Base-by-base conservation (phyloP, 2,329 filamentous ascomycete species). In the Graphilbum sp. region DNA sequence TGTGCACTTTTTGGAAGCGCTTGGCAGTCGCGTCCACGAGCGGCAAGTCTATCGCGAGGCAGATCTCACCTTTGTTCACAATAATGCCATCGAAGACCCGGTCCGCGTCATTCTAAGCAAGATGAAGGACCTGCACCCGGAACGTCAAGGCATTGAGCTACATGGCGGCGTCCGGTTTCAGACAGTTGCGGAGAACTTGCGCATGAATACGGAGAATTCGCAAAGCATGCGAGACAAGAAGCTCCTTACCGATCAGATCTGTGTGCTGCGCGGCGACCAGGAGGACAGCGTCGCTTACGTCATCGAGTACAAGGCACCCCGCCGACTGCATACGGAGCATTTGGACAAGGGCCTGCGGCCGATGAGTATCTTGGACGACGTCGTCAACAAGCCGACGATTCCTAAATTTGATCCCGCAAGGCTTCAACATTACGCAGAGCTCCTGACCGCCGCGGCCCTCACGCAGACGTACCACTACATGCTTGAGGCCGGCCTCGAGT, bases 381-480 rank as follows among this genome's bases (percentile, higher is more conserved):
- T 56, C 3, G 40, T 54, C 1, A 39, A 51, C 23, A 43, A 45
- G 27, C 34, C 39, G 11, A 55, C 47, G 2, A 47, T 49, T 6
- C 53, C 50, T 0, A 54, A 46, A 2, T 7, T 10, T 3, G 35
- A 39, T 0, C 32, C 36, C 4, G 42, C 32, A 4, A 33, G 25
- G 21, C 37, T 39, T 23, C 13, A 31, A 17, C 37, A 43, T 25
- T 39, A 35, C 32, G 36, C 39, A 12, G 42, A 43, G 18, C 39
- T 37, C 5, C 35, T 43, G 31, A 19, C 59, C 0, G 53, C 56
- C 9, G 57, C 63, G 19, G 57, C 63, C 12, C 48, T 69, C 29
- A 61, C 60, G 4, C 59, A 69, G 48, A 59, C 56, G 1, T 69
- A 62, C 45, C 55, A n/a, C n/a, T n/a, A n/a, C n/a, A 62, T 70